phyloP scores from a whole-genome alignment of 495 filamentous ascomycete species.

The Talaromyces trachyspermus region DNA sequence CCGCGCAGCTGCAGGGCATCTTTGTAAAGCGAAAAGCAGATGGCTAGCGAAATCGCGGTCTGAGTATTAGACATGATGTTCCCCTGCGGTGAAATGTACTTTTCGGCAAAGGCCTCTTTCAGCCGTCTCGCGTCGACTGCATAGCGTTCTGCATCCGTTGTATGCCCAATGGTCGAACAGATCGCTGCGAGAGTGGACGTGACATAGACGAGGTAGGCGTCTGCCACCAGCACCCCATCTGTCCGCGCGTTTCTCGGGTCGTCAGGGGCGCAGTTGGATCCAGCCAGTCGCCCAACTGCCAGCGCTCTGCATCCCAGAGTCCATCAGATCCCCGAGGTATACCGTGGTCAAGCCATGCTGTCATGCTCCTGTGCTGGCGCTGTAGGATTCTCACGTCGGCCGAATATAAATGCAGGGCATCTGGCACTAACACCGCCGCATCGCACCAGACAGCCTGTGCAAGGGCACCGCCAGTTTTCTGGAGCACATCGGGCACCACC shows the following conservation, averaged over 20 bases:
- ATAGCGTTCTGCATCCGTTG: constrained; percentile 20
- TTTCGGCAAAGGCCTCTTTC: constrained; percentile 28
- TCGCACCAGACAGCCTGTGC: constrained; percentile 46
- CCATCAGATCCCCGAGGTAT: constrained; percentile 31
- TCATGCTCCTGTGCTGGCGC: constrained; percentile 37
- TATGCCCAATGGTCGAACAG: constrained; percentile 17
- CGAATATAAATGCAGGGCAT: constrained; percentile 33
- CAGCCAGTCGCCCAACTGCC: constrained; percentile 48
- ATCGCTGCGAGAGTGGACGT: constrained; percentile 26
- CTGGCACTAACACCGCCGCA: constrained; percentile 37
- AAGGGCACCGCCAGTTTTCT: constrained; percentile 15
- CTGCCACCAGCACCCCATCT: constrained; percentile 36
- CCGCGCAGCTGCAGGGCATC: constrained; percentile 21
- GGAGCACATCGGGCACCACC: constrained; percentile 33
- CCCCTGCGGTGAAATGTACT: constrained; percentile 36
- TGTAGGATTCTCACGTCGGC: constrained; percentile 35
- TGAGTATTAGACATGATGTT: constrained; percentile 39
- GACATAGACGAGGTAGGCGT: constrained; percentile 47
- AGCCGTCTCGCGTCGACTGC: constrained; percentile 15
- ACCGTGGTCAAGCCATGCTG: constrained; percentile 38
- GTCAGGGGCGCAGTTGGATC: constrained; percentile 43
- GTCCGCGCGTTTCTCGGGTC: constrained; percentile 35
- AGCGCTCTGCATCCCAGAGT: constrained; percentile 29
- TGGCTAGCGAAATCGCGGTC: constrained; percentile 36
- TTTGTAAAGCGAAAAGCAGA: constrained; percentile 37